These are phyloP conservation scores for Voacanga thouarsii DNA, from an alignment of 257 asterid genomes.

Conservation along the genomic window DNA sequence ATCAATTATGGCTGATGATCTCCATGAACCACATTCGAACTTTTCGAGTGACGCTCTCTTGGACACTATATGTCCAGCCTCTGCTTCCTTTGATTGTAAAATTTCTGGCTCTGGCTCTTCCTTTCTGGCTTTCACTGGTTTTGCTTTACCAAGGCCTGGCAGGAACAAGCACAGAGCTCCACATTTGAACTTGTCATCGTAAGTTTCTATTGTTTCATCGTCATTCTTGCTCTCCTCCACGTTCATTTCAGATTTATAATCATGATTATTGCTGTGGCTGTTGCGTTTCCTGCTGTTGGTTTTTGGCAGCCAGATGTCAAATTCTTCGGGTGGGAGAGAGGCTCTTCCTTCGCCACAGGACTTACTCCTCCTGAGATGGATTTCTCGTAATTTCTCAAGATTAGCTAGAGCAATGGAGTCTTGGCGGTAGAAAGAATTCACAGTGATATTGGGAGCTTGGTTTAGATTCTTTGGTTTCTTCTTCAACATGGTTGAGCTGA, in stretches of 20 bases:
- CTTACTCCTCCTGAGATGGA: conserved; percentile 47
- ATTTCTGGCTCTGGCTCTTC: conserved; percentile 19
- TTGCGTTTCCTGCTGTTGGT: not conserved
- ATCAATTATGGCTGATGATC: conserved; percentile 53
- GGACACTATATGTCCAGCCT: conserved; percentile 28
- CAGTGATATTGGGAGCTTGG: conserved; percentile 25
- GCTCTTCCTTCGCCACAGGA: conserved; percentile 38
- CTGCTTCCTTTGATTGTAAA: conserved; percentile 9
- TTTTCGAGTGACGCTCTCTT: conserved; percentile 70
- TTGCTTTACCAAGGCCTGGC: conserved; percentile 63
- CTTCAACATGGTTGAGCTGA: conserved; percentile 18
- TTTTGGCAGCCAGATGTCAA: conserved; percentile 40
- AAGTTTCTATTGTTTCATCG: conserved; percentile 10
- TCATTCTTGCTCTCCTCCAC: conserved; percentile 2
- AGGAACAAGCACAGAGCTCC: conserved; percentile 71
- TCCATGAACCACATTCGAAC: conserved; percentile 85
- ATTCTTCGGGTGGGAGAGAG: conserved; percentile 49
- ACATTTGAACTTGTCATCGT: conserved; percentile 56
- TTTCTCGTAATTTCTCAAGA: conserved; percentile 59
- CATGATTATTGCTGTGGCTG: conserved; percentile 1
- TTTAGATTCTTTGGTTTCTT: conserved; percentile 23
- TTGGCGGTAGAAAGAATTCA: conserved; percentile 38
- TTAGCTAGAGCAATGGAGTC: conserved; percentile 69
- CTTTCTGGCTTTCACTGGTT: conserved; percentile 42
- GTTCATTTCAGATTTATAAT: conserved; percentile 3